Evolutionary conservation across 768 basidiomycete genomes (phyloP).

Genomic region (Russula emetica): DNA sequence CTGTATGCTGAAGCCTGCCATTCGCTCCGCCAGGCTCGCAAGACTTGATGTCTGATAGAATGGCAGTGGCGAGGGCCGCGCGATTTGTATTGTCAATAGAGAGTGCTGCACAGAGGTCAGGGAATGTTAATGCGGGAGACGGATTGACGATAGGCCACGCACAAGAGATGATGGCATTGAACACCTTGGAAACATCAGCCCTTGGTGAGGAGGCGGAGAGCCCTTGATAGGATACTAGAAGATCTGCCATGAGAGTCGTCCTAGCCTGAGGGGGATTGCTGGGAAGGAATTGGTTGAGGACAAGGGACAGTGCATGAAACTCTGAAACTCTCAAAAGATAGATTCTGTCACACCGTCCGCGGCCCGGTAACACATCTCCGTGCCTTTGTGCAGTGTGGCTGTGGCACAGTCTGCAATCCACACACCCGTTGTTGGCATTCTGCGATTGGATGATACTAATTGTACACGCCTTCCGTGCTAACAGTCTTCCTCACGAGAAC

Average conservation of each 20-base stretch:
- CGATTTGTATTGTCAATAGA: conserved; percentile 10
- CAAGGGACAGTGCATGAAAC: conserved; percentile 16
- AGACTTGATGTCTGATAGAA: conserved; percentile 12
- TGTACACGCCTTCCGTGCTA: neutral
- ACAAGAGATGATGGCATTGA: conserved; percentile 53
- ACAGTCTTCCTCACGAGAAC: neutral
- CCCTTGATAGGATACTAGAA: conserved; percentile 44
- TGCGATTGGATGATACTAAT: neutral
- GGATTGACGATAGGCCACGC: conserved; percentile 12
- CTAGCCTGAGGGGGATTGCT: neutral
- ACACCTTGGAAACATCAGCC: conserved; percentile 43
- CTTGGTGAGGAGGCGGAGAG: conserved; percentile 28
- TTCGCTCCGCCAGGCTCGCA: conserved; percentile 21
- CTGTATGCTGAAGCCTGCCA: conserved; percentile 20
- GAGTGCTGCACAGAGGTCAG: conserved; percentile 45
- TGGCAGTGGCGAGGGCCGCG: conserved; percentile 8
- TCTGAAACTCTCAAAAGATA: no score
- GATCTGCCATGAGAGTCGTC: conserved; percentile 41
- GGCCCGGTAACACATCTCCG: neutral
- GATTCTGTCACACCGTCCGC: neutral
- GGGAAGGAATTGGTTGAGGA: neutral
- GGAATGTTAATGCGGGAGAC: conserved; percentile 36
- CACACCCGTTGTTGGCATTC: neutral
- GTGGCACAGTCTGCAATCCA: neutral
- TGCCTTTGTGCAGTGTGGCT: neutral